Conservation (phyloP, 2,329 filamentous ascomycete species). For the Paecilomyces dactylethromorphus region DNA sequence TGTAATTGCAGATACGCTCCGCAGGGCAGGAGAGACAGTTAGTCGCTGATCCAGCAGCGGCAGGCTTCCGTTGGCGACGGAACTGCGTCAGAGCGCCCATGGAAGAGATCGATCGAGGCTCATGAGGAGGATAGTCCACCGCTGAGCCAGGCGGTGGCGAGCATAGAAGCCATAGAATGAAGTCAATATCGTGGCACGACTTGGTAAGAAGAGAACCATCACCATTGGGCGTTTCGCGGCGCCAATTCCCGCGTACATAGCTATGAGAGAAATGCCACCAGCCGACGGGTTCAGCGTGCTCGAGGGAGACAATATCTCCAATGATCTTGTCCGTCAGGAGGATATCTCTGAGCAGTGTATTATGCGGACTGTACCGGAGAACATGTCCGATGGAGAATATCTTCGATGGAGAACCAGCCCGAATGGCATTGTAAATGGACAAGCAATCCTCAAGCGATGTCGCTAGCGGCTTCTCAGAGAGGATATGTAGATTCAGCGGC, state of each 20-base stretch:
- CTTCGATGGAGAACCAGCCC: slow-evolving; percentile 22
- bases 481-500: slow-evolving; percentile 65
- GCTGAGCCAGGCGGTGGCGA: slow-evolving; percentile 52
- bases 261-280: slow-evolving; percentile 95
- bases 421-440: slow-evolving; percentile 50
- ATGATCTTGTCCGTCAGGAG: slow-evolving; percentile 69
- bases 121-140: slow-evolving; percentile 50
- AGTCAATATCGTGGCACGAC: slow-evolving; percentile 92
- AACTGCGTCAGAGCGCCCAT: slow-evolving; percentile 74
- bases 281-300: slow-evolving; percentile 90
- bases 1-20: slow-evolving; percentile 73
- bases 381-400: slow-evolving; percentile 94
- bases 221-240: slow-evolving; percentile 67
- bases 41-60: slow-evolving; percentile 65
- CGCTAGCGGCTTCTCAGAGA: slow-evolving; percentile 92
- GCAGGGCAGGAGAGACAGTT: slow-evolving; percentile 80
- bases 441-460: slow-evolving; percentile 73
- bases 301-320: slow-evolving; percentile 76
- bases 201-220: slow-evolving; percentile 79
- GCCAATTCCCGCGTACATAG: slow-evolving; percentile 91
- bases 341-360: slow-evolving; percentile 73
- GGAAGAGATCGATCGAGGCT: slow-evolving; percentile 70
- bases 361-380: slow-evolving; percentile 86
- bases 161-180: slow-evolving; percentile 84
- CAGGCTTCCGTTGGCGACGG: slow-evolving; percentile 67